A percentile compares a stretch with the other conserved stretches of the same genome.
Evolutionary conservation across 306 rosid species (phyloP).

Genomic region (Cicer pinnatifidum): DNA sequence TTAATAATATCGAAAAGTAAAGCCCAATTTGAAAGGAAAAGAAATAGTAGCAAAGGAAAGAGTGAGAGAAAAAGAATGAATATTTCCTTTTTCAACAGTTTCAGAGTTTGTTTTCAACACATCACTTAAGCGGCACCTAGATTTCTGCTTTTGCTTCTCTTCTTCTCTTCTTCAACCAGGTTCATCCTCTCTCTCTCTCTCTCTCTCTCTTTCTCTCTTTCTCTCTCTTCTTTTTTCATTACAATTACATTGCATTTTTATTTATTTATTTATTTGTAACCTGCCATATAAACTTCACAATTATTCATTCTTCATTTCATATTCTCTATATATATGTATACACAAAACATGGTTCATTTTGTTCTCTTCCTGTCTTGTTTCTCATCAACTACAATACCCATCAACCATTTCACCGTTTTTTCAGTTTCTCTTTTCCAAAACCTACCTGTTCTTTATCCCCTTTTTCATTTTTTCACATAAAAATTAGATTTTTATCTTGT

Average conservation of each 20-base stretch:
- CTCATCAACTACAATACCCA: slow-evolving; percentile 53
- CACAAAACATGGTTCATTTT: slow-evolving; percentile 77
- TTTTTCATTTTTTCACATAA: slow-evolving; percentile 45
- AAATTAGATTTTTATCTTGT: slow-evolving; percentile 69
- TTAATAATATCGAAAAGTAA: too few relatives aligned
- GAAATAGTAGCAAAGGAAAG: too few relatives aligned
- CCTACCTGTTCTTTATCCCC: slow-evolving; percentile 31
- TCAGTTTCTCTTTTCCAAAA: slow-evolving; percentile 47
- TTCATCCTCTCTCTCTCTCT: slow-evolving; percentile 39
- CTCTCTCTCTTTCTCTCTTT: slow-evolving; percentile 16
- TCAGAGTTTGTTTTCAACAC: slow-evolving; percentile 38
- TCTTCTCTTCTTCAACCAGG: slow-evolving; percentile 28
- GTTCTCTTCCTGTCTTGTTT: slow-evolving; percentile 55
- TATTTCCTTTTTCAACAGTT: slow-evolving; percentile 42
- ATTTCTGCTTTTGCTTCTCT: slow-evolving; percentile 48
- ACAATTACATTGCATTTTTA: slow-evolving; percentile 37
- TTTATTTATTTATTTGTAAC: neutral
- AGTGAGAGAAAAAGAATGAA: neutral
- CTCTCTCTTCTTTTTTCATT: slow-evolving; percentile 41
- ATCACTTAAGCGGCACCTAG: slow-evolving; percentile 48
- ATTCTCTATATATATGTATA: slow-evolving; percentile 48
- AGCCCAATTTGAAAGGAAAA: too few relatives aligned
- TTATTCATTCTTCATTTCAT: slow-evolving; percentile 32
- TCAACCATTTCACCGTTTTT: slow-evolving; percentile 67
- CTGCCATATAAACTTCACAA: neutral